A percentile compares a stretch with the other conserved stretches of the same genome.
phyloP scores from a whole-genome alignment of 2,329 filamentous ascomycete genomes.

The Berkeleyomyces basicola region DNA sequence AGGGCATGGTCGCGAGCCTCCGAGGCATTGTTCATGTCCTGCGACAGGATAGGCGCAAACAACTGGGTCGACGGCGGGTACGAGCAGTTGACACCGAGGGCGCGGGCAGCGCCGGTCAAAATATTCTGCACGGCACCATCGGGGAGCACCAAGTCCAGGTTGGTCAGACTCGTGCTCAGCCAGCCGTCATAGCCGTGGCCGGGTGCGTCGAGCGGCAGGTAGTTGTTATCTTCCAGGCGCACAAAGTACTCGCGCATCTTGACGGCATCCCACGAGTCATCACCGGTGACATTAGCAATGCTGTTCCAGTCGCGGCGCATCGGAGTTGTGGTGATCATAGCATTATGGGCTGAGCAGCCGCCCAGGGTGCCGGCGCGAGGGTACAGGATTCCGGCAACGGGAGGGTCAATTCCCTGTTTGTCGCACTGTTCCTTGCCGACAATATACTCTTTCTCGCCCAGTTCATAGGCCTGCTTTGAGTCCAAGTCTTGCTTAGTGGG shows the following conservation, averaged over 20 bases:
- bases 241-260: slow-evolving; percentile 28
- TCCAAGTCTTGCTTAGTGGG: slow-evolving; percentile 23
- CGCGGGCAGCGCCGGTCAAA: slow-evolving; percentile 18
- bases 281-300: slow-evolving; percentile 26
- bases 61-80: slow-evolving; percentile 16
- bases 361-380: slow-evolving; percentile 24
- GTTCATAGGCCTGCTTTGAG: slow-evolving; percentile 25
- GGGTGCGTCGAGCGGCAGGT: slow-evolving; percentile 22
- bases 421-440: background rate
- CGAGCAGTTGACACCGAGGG: slow-evolving; percentile 17
- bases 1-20: slow-evolving; percentile 14
- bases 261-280: slow-evolving; percentile 25
- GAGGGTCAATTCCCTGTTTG: slow-evolving; percentile 15
- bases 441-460: slow-evolving; percentile 6
- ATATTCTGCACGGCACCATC: slow-evolving; percentile 19
- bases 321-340: slow-evolving; percentile 20
- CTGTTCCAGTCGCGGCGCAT: slow-evolving; percentile 23
- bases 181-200: slow-evolving; percentile 29
- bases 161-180: slow-evolving; percentile 18
- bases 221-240: slow-evolving; percentile 27
- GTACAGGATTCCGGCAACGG: slow-evolving; percentile 23
- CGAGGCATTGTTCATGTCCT: slow-evolving; percentile 17
- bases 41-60: slow-evolving; percentile 18
- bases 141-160: slow-evolving; percentile 17
- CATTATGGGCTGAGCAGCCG: slow-evolving; percentile 22